Conservation (phyloP, 2,329 filamentous ascomycete genomes). For the Curvularia hawaiiensis region DNA sequence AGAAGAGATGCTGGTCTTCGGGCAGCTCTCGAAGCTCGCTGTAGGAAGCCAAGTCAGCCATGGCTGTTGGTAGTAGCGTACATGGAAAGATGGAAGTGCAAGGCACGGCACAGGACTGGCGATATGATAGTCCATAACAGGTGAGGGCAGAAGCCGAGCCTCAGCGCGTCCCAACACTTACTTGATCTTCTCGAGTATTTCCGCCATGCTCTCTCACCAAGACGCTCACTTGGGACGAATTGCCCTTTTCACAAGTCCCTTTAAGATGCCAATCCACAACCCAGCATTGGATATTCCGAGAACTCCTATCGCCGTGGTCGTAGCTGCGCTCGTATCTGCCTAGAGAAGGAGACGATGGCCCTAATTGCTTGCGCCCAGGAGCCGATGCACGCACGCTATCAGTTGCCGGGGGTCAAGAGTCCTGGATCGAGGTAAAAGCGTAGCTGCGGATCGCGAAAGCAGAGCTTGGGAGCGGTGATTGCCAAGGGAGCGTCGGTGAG, state of each 20-base stretch:
- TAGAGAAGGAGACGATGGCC: constrained; percentile 3
- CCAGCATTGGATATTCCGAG: constrained; percentile 17
- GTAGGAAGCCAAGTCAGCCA: constrained; percentile 27
- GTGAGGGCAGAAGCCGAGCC: constrained; percentile 1
- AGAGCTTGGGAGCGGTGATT: neutral
- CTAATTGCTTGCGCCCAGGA: constrained; percentile 15
- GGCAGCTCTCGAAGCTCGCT: constrained; percentile 48
- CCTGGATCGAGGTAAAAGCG: neutral
- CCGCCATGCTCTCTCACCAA: constrained; percentile 35
- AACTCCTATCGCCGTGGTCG: constrained; percentile 7
- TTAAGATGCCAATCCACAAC: constrained; percentile 14
- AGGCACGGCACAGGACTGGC: neutral
- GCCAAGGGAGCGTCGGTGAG: constrained; percentile 9
- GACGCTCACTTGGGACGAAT: constrained; percentile 3
- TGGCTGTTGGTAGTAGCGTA: constrained; percentile 5
- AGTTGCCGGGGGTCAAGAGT: neutral
- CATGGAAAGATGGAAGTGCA: neutral
- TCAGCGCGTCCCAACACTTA: constrained; percentile 24
- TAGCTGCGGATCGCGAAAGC: neutral
- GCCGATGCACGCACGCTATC: constrained; percentile 3
- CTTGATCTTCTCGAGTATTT: constrained; percentile 43
- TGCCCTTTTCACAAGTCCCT: constrained; percentile 10
- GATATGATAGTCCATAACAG: neutral
- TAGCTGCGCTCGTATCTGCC: constrained; percentile 13
- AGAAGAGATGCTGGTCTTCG: constrained; percentile 54